Base-by-base conservation (phyloP, 2,329 filamentous ascomycete genomes). In the Coniochaeta sp. region DNA sequence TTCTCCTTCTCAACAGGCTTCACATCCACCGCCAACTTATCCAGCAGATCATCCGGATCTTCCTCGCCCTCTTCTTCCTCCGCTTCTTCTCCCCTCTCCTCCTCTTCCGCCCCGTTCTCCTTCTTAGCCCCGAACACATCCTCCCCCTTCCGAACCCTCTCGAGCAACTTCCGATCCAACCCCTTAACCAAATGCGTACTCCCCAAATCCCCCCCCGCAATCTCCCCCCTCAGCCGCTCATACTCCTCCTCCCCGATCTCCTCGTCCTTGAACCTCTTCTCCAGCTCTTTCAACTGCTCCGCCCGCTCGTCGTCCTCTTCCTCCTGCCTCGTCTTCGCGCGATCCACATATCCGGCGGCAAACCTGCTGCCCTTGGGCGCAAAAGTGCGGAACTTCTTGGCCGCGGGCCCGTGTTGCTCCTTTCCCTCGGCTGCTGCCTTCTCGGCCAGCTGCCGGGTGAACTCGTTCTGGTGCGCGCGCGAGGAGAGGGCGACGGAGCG, bases 121-220 rank as follows among this genome's bases (percentile, higher is more conserved):
- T 61, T 49, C 3, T 65, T 55, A 16, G 49, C n/a, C n/a, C 62
- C 66, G 57, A 75, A 78, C 1, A 89, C 77, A 66, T 91, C 72
- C 65, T 91, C 87, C 35, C 87, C 88, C 51, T 77, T 78, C 54
- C 79, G 78, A 53, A 87, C 77, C 58, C 84, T 77, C 65, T 87
- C 81, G 26, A 91, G 72, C 12, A 97, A 73, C 66, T 87, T 87
- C 65, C 90, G 87, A 68, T 99, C 94, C 48, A 99, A 70, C 0
- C 94, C 94, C 65, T 96, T 97, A 47, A 97, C 86, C 57, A 96
- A 70, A 74, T 96, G 90, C 13, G 91, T 95, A 60, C 83, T 89
- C 13, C 74, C 74, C 20, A 91, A 70, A 65, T 95, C 87, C 7
- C 91, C 92, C 3, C 91, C 91, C 1, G 89, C 81, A 51, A 96